These are phyloP conservation scores for Pharnaceum exiguum DNA, from an alignment of 148 eudicot genomes.

Conservation along the genomic window DNA sequence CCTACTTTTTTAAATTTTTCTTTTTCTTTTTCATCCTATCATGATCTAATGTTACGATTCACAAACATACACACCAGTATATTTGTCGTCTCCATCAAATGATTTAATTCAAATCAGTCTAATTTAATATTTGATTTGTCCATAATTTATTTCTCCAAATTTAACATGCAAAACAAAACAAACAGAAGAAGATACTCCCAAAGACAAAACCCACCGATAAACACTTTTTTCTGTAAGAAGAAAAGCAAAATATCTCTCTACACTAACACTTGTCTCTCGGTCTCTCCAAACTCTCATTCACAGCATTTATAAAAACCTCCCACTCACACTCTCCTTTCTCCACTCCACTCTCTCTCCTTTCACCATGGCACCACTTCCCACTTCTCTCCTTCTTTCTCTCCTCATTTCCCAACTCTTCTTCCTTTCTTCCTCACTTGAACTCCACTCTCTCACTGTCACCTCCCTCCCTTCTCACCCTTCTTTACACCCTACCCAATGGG, in stretches of 20 bases:
- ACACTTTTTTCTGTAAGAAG: too few species aligned
- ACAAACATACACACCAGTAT: too few species aligned
- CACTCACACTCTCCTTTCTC: not conserved
- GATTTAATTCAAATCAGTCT: too few species aligned
- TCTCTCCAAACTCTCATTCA: too few species aligned
- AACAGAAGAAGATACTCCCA: not conserved
- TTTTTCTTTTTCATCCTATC: too few species aligned
- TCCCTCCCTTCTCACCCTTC: slow-evolving; percentile 41
- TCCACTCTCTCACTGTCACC: slow-evolving; percentile 36
- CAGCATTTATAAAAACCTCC: slow-evolving; percentile 11
- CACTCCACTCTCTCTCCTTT: not conserved
- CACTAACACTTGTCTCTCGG: not conserved
- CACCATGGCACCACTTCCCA: slow-evolving; percentile 18
- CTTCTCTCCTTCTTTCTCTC: slow-evolving; percentile 14
- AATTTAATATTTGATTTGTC: too few species aligned
- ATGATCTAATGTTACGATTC: too few species aligned
- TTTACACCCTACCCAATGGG: not conserved
- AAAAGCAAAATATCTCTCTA: slow-evolving; percentile 5
- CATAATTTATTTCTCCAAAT: too few species aligned
- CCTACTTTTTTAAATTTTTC: too few species aligned
- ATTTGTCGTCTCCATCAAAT: too few species aligned
- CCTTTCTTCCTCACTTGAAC: slow-evolving; percentile 19
- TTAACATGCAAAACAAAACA: not conserved
- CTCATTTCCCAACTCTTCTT: slow-evolving; percentile 15
- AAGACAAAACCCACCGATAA: slow-evolving; percentile 18